These are phyloP conservation scores for Baudoinia panamericana DNA, from an alignment of 495 filamentous ascomycete genomes.

Conservation along the genomic window DNA sequence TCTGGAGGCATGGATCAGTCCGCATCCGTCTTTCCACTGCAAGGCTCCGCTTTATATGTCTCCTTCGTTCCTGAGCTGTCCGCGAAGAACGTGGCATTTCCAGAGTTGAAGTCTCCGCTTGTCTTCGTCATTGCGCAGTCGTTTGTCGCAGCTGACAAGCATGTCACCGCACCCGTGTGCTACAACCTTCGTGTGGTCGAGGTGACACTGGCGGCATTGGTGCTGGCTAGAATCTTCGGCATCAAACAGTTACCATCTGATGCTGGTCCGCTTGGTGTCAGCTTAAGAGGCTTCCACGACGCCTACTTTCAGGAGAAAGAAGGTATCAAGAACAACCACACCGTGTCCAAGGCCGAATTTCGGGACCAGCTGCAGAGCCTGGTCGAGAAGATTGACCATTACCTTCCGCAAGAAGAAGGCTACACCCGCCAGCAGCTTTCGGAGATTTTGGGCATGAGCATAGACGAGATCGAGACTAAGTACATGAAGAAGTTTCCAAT, in stretches of 20 bases:
- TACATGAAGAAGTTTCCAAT: conserved; percentile 81
- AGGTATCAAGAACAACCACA: conserved; percentile 32
- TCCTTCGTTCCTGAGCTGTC: conserved; percentile 72
- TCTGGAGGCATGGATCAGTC: conserved; percentile 97
- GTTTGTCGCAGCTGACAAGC: conserved; percentile 87
- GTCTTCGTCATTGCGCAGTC: conserved; percentile 89
- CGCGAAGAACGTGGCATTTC: conserved; percentile 70
- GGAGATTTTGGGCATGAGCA: conserved; percentile 51
- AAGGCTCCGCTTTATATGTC: conserved; percentile 77
- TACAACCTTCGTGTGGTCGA: conserved; percentile 97
- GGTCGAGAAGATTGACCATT: conserved; percentile 47
- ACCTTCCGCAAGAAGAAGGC: conserved; percentile 58
- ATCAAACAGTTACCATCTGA: conserved; percentile 58
- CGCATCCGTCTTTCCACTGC: conserved; percentile 83
- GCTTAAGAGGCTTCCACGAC: conserved; percentile 75
- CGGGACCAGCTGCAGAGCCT: conserved; percentile 57
- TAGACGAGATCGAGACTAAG: conserved; percentile 53
- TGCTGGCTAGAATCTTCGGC: conserved; percentile 46
- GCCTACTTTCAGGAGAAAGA: conserved; percentile 56
- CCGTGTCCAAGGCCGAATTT: conserved; percentile 30
- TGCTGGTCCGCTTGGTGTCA: conserved; percentile 68
- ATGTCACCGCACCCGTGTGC: conserved; percentile 78
- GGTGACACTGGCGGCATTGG: conserved; percentile 76
- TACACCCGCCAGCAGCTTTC: conserved; percentile 84
- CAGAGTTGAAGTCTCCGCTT: conserved; percentile 65